Conservation (phyloP, 2,329 filamentous ascomycete species). For the Fusarium buxicola region DNA sequence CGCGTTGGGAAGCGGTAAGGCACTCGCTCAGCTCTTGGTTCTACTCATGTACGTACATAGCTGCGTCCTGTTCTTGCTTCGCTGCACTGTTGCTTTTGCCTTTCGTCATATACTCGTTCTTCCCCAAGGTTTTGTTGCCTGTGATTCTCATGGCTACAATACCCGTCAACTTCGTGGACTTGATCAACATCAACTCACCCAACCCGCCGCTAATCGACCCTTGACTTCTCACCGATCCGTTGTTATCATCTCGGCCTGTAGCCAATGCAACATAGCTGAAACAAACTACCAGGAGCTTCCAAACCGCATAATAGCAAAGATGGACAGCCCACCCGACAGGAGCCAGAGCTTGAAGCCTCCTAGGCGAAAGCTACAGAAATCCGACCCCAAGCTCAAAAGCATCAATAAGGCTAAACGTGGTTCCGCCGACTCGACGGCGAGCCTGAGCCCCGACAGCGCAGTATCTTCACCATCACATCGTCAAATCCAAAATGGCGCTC, state of each 20-base stretch:
- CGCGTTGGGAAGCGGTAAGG: conserved; percentile 43
- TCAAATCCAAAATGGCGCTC: conserved; percentile 35
- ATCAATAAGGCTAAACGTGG: conserved; percentile 42
- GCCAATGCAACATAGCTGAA: conserved; percentile 29
- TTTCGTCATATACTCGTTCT: conserved; percentile 31
- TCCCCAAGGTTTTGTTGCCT: conserved; percentile 3
- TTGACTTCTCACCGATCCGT: conserved; percentile 18
- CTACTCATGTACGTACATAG: conserved; percentile 33
- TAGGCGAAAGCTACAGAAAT: conserved; percentile 49
- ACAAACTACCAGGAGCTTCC: background rate
- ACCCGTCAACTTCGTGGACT: conserved; percentile 16
- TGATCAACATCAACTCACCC: conserved; percentile 22
- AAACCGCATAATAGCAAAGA: conserved; percentile 18
- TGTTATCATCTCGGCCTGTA: conserved; percentile 9
- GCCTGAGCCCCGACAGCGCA: conserved; percentile 32
- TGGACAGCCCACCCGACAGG: conserved; percentile 23
- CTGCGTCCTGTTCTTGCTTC: conserved; percentile 24
- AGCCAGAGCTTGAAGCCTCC: conserved; percentile 43
- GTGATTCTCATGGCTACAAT: conserved; percentile 25
- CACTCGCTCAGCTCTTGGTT: conserved; percentile 32
- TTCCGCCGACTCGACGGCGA: conserved; percentile 43
- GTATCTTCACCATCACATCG: conserved; percentile 37
- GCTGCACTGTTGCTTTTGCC: conserved; percentile 25
- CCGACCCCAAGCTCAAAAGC: conserved; percentile 45
- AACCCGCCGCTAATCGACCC: conserved; percentile 11